Percentiles rank a stretch among this genome's conserved stretches.
phyloP scores from a whole-genome alignment of 345 rosid genomes.

The Murraya koenigii region DNA sequence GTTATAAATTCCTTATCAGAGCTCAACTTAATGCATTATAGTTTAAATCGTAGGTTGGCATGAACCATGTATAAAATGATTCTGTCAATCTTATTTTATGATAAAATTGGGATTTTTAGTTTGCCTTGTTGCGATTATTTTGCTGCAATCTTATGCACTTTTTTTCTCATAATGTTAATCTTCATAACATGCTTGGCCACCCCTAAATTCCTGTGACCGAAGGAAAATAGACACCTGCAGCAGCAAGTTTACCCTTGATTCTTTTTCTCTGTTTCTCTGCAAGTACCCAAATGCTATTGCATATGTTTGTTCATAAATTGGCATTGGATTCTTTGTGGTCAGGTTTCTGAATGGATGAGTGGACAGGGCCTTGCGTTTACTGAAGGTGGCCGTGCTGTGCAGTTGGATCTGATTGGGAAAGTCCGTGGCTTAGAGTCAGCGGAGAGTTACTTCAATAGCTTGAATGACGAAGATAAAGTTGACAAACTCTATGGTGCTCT shows the following conservation, averaged over 20 bases:
- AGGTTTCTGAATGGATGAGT: constrained; percentile 48
- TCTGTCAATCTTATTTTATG: background rate
- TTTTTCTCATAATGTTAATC: background rate
- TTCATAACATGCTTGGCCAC: background rate
- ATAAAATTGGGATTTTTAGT: background rate
- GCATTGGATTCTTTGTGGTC: constrained; percentile 11
- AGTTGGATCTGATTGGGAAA: constrained; percentile 44
- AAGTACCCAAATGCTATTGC: background rate
- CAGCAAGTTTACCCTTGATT: background rate
- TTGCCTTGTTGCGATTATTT: background rate
- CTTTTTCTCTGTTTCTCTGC: background rate
- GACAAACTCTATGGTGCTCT: constrained; percentile 46
- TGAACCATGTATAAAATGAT: background rate
- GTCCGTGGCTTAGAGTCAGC: constrained; percentile 40
- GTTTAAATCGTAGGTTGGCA: background rate
- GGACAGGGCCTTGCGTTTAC: constrained; percentile 18
- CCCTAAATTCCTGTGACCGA: background rate
- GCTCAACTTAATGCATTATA: background rate
- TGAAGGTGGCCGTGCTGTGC: constrained; percentile 33
- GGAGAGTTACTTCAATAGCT: constrained; percentile 35
- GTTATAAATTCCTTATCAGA: background rate
- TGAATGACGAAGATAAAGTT: constrained; percentile 28
- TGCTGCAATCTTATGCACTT: background rate
- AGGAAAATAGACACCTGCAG: background rate
- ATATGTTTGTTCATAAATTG: background rate